Conservation (phyloP, 177 flowering plant species). For the Viscum album region DNA sequence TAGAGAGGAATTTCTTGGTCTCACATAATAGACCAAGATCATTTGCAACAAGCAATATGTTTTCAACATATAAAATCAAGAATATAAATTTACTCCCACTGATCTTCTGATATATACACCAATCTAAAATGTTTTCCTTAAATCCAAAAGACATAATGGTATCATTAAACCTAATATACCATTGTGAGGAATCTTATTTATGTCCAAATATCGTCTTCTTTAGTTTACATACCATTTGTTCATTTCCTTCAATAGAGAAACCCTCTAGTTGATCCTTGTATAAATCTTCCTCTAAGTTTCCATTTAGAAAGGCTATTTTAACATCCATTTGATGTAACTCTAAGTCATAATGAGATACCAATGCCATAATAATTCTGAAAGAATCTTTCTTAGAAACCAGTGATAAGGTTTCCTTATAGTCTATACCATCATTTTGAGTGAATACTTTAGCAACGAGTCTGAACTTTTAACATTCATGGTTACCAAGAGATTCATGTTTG, state of each 20-base stretch:
- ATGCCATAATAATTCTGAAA: background rate
- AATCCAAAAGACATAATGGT: background rate
- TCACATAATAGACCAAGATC: background rate
- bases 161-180: background rate
- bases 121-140: background rate
- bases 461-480: background rate
- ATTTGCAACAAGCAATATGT: background rate
- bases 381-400: conserved; percentile 9
- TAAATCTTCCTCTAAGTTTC: background rate
- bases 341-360: background rate
- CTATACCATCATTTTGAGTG: conserved; percentile 9
- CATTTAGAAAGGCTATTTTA: background rate
- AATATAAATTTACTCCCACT: conserved; percentile 6
- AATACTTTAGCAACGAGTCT: conserved; percentile 5
- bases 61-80: background rate
- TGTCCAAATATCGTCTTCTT: background rate
- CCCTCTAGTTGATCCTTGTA: background rate
- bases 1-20: background rate
- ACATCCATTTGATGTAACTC: background rate
- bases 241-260: background rate
- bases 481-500: background rate
- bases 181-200: background rate
- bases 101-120: background rate
- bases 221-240: background rate
- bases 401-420: conserved; percentile 6